Percentiles rank a stretch among this genome's conserved stretches.
These are phyloP conservation scores for Luffa aegyptiaca DNA, from an alignment of 306 rosid species.

Conservation along the genomic window DNA sequence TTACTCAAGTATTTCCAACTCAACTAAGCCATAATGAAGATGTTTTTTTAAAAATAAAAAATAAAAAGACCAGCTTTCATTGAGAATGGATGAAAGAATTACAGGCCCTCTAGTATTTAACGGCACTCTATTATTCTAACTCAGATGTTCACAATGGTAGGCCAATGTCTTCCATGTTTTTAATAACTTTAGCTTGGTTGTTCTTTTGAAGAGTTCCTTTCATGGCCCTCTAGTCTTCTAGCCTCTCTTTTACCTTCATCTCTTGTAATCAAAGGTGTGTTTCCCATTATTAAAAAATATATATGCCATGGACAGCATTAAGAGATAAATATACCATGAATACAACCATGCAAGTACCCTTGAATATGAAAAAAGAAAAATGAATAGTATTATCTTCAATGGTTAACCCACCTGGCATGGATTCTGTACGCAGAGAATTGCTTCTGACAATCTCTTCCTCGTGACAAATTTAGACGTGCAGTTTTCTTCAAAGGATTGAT, in stretches of 20 bases:
- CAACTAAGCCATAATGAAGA: neutral
- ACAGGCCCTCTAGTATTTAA: no score
- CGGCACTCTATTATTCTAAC: neutral
- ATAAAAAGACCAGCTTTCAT: no score
- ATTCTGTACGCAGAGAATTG: slow-evolving; percentile 24
- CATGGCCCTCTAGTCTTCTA: neutral
- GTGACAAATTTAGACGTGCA: slow-evolving; percentile 20
- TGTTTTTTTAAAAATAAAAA: no score
- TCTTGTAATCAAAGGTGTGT: neutral
- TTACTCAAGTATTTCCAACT: neutral
- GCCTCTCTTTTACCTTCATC: neutral
- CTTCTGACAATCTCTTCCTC: slow-evolving; percentile 50
- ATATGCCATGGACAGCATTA: neutral
- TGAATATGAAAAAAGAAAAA: neutral
- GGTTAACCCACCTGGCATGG: slow-evolving; percentile 52
- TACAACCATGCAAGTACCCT: neutral
- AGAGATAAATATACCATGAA: neutral
- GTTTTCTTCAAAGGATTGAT: slow-evolving; percentile 24
- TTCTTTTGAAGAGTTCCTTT: neutral
- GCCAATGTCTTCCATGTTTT: neutral
- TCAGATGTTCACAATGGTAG: neutral
- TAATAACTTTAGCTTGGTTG: neutral
- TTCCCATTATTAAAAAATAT: neutral
- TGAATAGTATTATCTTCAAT: neutral
- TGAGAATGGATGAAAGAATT: no score